Percentiles rank a stretch among this genome's conserved stretches.
Conservation (phyloP, 495 filamentous ascomycete species). For the Penicillium lividum region DNA sequence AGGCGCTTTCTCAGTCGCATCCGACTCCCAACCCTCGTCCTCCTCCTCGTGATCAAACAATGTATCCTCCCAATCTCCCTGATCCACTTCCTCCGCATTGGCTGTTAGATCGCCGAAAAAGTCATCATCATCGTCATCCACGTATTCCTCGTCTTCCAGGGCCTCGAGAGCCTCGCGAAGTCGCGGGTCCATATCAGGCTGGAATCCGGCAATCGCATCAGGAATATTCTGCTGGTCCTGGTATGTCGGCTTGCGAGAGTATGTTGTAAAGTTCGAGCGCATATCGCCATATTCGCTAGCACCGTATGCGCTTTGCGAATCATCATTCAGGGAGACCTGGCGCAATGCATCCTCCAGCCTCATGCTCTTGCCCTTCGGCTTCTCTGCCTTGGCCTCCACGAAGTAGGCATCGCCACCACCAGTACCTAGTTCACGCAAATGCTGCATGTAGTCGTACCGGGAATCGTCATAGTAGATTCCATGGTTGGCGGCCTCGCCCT, state of each 20-base stretch:
- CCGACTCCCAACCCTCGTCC: constrained; percentile 88
- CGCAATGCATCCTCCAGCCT: constrained; percentile 81
- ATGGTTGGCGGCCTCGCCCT: constrained; percentile 93
- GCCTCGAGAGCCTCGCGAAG: constrained; percentile 91
- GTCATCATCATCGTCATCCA: constrained; percentile 80
- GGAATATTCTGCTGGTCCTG: constrained; percentile 93
- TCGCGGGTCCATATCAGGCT: constrained; percentile 97
- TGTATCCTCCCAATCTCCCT: constrained; percentile 65
- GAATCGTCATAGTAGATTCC: constrained; percentile 89
- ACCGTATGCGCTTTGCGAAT: constrained; percentile 50
- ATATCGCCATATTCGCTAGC: constrained; percentile 35
- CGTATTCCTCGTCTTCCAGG: constrained; percentile 92
- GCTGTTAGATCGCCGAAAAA: constrained; percentile 77
- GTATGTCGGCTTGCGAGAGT: constrained; percentile 72
- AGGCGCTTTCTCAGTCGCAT: constrained; percentile 78
- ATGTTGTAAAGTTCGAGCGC: constrained; percentile 59
- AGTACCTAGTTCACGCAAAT: constrained; percentile 81
- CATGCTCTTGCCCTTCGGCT: constrained; percentile 67
- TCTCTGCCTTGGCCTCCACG: constrained; percentile 64
- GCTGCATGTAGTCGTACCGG: constrained; percentile 99
- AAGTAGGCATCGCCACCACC: constrained; percentile 65
- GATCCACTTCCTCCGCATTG: constrained; percentile 70
- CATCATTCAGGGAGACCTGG: constrained; percentile 58
- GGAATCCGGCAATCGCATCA: constrained; percentile 86
- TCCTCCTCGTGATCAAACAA: constrained; percentile 61